Base-by-base conservation (phyloP, 805 yeast species). In the Zygosaccharomyces lentus region DNA sequence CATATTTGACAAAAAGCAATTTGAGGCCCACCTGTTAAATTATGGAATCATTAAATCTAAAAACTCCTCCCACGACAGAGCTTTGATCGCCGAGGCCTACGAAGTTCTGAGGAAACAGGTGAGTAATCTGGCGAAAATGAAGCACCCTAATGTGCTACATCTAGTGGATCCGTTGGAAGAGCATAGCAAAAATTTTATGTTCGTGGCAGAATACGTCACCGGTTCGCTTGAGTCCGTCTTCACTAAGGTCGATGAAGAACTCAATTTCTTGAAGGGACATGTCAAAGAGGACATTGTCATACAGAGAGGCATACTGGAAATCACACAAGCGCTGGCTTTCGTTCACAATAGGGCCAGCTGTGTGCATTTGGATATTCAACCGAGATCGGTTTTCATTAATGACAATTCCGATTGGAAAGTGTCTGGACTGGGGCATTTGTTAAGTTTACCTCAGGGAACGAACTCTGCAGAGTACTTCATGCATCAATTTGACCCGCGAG, bases 351-450 rank as follows among this genome's bases (percentile, higher is more conserved):
- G 79, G 49, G 85, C 95, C 16, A 75, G 81, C 23, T 76, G 80
- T 23, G 83, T 86, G 6, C 96, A 91, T 66, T 63, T 86, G 52
- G 86, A 88, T 53, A 54, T 93, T 27, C 81, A 81, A 52, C 99
- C 99, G 1, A 69, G 76, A 7, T 78, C 95, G 0, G 73, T 93
- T 1, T 77, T 84, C 46, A 76, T 91, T 15, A 90, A 85, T 54
- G 84, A 80, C 32, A 84, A 81, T 53, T 90, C 95, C 4, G 98
- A 93, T 66, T 93, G 99, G 98, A 93, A 91, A 63, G 62, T 93
- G 2, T 76, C 85, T 6, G 97, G 97, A 0, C 74, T 93, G 48
- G 82, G 72, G 0, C 71, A 77, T 42, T 67, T 77, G 41, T 51
- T 62, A 4, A 69, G 68, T 41, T 51, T 77, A 68, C 58, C 76